phyloP scores from a whole-genome alignment of 129 eudicot genomes.

The Saussurea involucrata region DNA sequence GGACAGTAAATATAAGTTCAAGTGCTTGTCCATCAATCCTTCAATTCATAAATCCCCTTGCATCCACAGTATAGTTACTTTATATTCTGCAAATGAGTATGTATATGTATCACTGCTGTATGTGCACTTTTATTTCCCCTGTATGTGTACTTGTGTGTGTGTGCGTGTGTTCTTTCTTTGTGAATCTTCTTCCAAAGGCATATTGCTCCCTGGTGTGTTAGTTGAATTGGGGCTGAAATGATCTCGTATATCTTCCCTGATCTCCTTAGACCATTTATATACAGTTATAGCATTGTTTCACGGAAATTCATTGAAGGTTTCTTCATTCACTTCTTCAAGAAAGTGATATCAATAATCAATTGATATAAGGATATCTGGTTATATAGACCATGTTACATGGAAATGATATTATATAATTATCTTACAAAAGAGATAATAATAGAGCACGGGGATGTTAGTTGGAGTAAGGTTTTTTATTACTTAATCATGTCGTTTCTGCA shows the following conservation, averaged over 20 bases:
- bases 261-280: neutral
- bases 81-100: no score
- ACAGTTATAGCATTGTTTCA: neutral
- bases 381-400: neutral
- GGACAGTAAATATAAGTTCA: neutral
- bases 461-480: constrained; percentile 25
- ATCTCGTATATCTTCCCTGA: no score
- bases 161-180: no score
- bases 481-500: constrained; percentile 22
- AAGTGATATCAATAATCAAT: neutral
- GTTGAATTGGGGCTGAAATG: no score
- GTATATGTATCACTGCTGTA: no score
- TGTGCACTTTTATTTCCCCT: no score
- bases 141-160: no score
- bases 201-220: no score
- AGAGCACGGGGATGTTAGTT: neutral
- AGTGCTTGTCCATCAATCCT: neutral
- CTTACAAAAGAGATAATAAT: neutral
- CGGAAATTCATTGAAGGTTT: neutral
- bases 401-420: neutral
- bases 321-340: neutral
- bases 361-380: neutral
- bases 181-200: no score
- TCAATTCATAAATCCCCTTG: neutral
- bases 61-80: no score